These are phyloP conservation scores for Blumeria hordei DNA, from an alignment of 2,329 filamentous ascomycete genomes.

Conservation along the genomic window DNA sequence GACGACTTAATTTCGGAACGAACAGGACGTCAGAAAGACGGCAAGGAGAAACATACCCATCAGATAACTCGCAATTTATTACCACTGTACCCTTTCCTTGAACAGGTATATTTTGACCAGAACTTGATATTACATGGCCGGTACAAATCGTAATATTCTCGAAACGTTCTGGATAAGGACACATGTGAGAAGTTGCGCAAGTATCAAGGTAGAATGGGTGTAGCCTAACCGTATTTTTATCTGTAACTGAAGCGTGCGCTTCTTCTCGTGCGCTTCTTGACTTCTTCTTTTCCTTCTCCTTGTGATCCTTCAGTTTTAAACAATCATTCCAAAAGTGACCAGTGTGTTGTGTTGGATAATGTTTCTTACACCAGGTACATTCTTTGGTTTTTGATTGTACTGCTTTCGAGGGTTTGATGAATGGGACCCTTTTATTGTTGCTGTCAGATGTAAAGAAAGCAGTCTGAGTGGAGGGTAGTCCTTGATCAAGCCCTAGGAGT, in stretches of 20 bases:
- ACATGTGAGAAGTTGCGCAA: background rate
- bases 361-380: background rate
- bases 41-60: background rate
- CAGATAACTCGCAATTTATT: background rate
- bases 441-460: background rate
- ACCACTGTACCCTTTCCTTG: background rate
- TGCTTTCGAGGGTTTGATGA: background rate
- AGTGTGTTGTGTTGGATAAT: background rate
- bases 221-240: background rate
- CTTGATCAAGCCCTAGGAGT: background rate
- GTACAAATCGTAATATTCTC: background rate
- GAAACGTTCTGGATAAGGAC: constrained; percentile 1
- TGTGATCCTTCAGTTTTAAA: background rate
- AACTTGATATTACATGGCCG: background rate
- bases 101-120: background rate
- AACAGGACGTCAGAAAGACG: background rate
- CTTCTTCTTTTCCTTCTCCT: background rate
- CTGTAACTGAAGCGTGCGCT: too few species aligned
- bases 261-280: too few species aligned
- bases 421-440: background rate
- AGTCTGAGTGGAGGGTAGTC: background rate
- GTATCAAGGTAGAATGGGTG: background rate
- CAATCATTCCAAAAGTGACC: background rate
- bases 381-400: background rate
- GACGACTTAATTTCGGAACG: background rate